Base-by-base conservation (phyloP, 805 yeast genomes). In the Wickerhamiella azyma region DNA sequence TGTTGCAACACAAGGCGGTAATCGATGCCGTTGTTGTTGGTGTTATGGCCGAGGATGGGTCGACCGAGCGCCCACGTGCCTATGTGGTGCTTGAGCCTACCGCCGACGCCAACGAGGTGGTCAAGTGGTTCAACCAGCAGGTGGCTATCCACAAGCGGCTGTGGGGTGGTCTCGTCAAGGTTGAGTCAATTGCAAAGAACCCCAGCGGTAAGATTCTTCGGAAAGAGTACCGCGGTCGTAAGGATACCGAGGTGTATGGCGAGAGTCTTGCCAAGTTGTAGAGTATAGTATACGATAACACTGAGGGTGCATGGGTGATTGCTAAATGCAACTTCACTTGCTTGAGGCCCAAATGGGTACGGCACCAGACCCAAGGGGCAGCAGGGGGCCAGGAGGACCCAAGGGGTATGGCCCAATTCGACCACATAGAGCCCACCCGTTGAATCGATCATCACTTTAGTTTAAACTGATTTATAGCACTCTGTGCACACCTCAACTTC, bases 171-270 rank as follows among this genome's bases (percentile, higher is more conserved):
- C 74, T 84, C 48, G 75, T 80, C 49, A 69, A 81, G 45, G 81
- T 85, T 39, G 81, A 76, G 48, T 92, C 79, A 58, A 74, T 88
- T 60, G 96, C 96, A 63, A 88, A 88, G 74, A 84, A 94, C 24
- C 78, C 96, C 67, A 81, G 94, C 3, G 96, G 96, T 54, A 88
- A 88, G 72, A 85, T 88, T 56, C 81, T 85, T 79, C 77, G 96
- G 72, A 78, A 96, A 70, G 75, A 82, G 49, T 70, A 88, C 64
- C 76, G 94, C 68, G 83, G 85, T 14, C 50, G 60, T 3, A 47
- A 52, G 14, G 52, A 47, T 9, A 59, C 47, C 16, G 40, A 44
- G 9, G 58, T 53, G 13, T 45, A 47, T 17, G 54, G 53, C 16
- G 41, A 38, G 19, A 40, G 48, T 26, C 43, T 49, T 2, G 53